Percentiles rank a stretch among this genome's conserved stretches.
phyloP scores from a whole-genome alignment of 1,139 yeast species.

The Casaregolazyma lundiana region DNA sequence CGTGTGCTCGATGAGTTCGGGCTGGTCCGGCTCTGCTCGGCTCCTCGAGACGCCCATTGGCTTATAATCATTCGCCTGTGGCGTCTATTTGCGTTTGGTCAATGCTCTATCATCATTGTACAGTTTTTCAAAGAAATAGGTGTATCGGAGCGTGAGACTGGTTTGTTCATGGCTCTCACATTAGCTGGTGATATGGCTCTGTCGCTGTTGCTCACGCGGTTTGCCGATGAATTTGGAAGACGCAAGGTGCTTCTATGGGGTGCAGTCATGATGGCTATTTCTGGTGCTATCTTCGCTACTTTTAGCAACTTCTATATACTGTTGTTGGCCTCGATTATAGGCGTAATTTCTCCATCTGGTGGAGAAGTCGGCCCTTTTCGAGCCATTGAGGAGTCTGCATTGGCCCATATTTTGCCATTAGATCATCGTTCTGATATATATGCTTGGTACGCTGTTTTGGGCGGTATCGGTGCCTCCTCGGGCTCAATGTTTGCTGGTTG shows the following conservation, averaged over 20 bases:
- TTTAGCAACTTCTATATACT: conserved; percentile 46
- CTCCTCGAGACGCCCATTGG: conserved; percentile 50
- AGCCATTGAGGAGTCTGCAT: conserved; percentile 72
- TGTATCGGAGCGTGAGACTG: conserved; percentile 53
- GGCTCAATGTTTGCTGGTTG: conserved; percentile 64
- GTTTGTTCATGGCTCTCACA: conserved; percentile 71
- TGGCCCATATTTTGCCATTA: conserved; percentile 68
- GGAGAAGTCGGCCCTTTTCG: conserved; percentile 85
- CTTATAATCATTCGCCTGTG: conserved; percentile 64
- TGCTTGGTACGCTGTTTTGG: conserved; percentile 58
- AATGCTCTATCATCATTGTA: conserved; percentile 69
- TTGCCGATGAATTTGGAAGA: conserved; percentile 65
- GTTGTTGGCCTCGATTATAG: conserved; percentile 53
- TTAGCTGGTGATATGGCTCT: conserved; percentile 66
- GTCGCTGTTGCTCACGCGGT: conserved; percentile 66
- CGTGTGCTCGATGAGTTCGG: conserved; percentile 14
- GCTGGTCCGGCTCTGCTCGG: conserved; percentile 22
- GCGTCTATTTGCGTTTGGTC: conserved; percentile 65
- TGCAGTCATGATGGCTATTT: conserved; percentile 55
- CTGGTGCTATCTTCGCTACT: conserved; percentile 58
- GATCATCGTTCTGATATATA: conserved; percentile 63
- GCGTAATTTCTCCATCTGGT: conserved; percentile 75
- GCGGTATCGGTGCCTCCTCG: conserved; percentile 63
- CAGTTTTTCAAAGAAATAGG: conserved; percentile 44
- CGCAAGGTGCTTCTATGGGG: conserved; percentile 58